phyloP scores from a whole-genome alignment of 2,329 filamentous ascomycete genomes.

The Ophiostoma sp. region DNA sequence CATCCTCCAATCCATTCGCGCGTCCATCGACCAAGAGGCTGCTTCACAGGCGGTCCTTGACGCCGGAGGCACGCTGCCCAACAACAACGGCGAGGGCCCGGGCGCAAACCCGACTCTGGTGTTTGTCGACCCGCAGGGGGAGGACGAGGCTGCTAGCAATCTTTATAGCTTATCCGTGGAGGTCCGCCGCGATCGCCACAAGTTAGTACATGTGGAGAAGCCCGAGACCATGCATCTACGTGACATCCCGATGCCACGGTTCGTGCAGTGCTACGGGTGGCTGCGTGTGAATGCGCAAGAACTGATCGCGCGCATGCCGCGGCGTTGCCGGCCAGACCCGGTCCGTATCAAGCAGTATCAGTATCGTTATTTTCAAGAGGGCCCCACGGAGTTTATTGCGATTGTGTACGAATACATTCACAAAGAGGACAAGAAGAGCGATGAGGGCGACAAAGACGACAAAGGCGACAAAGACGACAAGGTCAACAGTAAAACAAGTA shows the following conservation, averaged over 20 bases:
- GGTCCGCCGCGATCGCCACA: slow-evolving; percentile 2
- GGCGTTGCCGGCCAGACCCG: background rate
- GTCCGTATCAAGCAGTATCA: background rate
- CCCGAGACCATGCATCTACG: slow-evolving; percentile 9
- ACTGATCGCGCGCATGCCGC: slow-evolving; percentile 5
- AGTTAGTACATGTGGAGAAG: background rate
- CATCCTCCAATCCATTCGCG: background rate
- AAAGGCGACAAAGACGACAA: background rate
- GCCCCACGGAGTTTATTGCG: slow-evolving; percentile 5
- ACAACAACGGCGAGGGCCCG: background rate
- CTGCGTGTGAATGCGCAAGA: background rate
- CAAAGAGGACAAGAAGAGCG: background rate
- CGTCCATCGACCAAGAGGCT: slow-evolving; percentile 4
- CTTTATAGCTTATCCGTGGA: slow-evolving; percentile 6
- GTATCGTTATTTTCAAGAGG: background rate
- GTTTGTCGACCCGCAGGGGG: background rate
- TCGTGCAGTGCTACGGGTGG: background rate
- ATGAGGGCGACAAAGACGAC: background rate
- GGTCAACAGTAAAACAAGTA: background rate
- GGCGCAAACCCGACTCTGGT: background rate
- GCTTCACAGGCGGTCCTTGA: background rate
- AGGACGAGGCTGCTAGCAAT: background rate
- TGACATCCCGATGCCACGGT: slow-evolving; percentile 2
- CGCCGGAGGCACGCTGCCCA: background rate
- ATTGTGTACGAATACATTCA: slow-evolving; percentile 7